Evolutionary conservation across 129 eudicot genomes (phyloP), one percentile per base, ranked within the genome.

Genomic region (Ambrosia artemisiifolia): DNA sequence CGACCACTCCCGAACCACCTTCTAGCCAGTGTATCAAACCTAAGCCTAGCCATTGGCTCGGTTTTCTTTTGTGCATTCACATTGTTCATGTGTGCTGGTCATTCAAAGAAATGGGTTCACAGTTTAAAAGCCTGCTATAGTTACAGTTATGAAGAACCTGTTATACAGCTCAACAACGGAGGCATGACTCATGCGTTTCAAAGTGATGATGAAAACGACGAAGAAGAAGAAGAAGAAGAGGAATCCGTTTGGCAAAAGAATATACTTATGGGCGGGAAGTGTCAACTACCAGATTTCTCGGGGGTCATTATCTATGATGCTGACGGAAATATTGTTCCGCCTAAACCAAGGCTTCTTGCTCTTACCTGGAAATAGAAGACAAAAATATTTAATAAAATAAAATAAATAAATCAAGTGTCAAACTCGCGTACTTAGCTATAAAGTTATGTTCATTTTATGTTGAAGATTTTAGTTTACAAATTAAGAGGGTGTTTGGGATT

Each of bases 261-360:
- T 65, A 92, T 92, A 80, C 81, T 88, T 14, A 88, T 88, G 98
- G 98, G 97, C 6, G 96, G 98, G 3, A 92, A 88, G 79, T 92
- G 96, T 67, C 87, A 88, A 75, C 86, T 88, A 35, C 96, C 98
- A 0, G 98, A 92, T 70, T 92, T 92, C 77, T 92, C 98, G 2
- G 96, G 96, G 17, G 94, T 86, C 50, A 88, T 88, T 13, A 85
- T 88, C 13, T 88, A 88, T 49, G 96, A 92, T 50, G 75, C 96
- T 18, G 68, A 83, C 2, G 98, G 96, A 53, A 86, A 85, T 60
- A 69, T 83, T 4, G 91, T 85, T 49, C 34, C 94, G 0, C 89
- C 85, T 6, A 88, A 83, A 66, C 79, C 79, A 79, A 78, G 83
- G 65, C 75, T 82, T 48, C 90, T 73, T 17, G 94, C 98, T 48